Evolutionary conservation across 345 rosid genomes (phyloP).

Genomic region (Euphorbia peplus): DNA sequence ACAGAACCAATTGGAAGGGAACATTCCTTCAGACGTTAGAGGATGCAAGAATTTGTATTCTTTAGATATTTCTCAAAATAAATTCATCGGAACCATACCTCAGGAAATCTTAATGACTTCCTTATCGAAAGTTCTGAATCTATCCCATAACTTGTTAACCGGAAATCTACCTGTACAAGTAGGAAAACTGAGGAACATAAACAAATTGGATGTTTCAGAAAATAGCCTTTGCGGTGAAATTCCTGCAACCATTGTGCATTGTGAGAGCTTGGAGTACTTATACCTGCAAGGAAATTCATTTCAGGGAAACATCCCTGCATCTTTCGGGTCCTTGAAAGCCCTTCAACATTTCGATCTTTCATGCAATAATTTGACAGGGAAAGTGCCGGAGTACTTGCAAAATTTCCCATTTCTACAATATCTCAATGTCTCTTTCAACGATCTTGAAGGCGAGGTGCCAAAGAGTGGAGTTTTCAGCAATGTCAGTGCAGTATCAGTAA

Average conservation of each 20-base stretch:
- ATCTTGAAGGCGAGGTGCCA: slow-evolving; percentile 20
- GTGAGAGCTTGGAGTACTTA: slow-evolving; percentile 7
- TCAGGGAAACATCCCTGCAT: slow-evolving; percentile 12
- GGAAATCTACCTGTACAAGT: not conserved
- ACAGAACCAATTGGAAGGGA: slow-evolving; percentile 5
- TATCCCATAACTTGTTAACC: not conserved
- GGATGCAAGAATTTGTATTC: not conserved
- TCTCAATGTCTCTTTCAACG: slow-evolving; percentile 11
- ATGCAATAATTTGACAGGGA: slow-evolving; percentile 9
- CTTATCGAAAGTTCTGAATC: not conserved
- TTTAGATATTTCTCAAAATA: slow-evolving; percentile 8
- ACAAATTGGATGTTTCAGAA: slow-evolving; percentile 11
- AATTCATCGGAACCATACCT: slow-evolving; percentile 9
- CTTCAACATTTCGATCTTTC: slow-evolving; percentile 16
- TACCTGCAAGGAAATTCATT: not conserved
- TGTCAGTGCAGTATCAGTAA: slow-evolving; percentile 6
- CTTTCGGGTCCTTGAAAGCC: slow-evolving; percentile 11
- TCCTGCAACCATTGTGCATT: slow-evolving; percentile 9
- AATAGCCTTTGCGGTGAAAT: slow-evolving; percentile 11
- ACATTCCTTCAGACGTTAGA: not conserved
- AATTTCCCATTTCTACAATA: not conserved
- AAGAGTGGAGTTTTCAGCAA: slow-evolving; percentile 6
- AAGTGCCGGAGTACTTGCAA: not conserved
- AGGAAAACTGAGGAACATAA: slow-evolving; percentile 7
- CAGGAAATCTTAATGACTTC: not conserved